Evolutionary conservation across 805 yeast species (phyloP), one percentile per base, ranked within the genome.

Genomic region (Teunomyces funiuensis): DNA sequence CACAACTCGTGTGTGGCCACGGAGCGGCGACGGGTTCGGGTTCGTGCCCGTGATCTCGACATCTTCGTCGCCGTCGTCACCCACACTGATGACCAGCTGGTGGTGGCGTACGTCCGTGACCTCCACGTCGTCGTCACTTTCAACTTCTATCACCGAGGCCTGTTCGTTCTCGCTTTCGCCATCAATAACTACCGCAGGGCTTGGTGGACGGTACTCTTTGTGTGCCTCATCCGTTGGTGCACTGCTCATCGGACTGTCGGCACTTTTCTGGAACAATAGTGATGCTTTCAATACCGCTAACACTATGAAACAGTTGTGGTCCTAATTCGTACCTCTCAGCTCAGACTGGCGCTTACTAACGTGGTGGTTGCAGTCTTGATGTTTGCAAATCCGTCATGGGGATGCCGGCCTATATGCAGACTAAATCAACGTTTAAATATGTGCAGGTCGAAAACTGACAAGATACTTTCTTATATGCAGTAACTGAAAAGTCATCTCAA

Each of bases 21-120:
- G 19, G 14, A 30, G 11, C 9, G 44, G 46, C 11, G 37, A 15
- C 3, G 45, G 41, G 27, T 37, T 42, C 8, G 38, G 39, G 33
- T 43, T 39, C 3, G 41, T 22, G 4, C 46, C 46, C 9, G 41
- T 40, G 37, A 43, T 43, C 15, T 33, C 34, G 14, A 43, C 19
- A 4, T 43, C 43, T 13, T 17, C 19, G 5, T 43, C 43, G 20
- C 40, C 46, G 11, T 43, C 41, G 17, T 29, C 41, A 13, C 14
- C 23, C 7, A 20, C 36, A 4, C 15, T 20, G 6, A 38, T 17
- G 15, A 23, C 33, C 26, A n/a, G 18, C 27, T 19, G 40, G 18
- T 10, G 33, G 19, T 19, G 40, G 10, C 14, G 33, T 8, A 31
- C 16, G 13, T 20, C 37, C 11, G 20, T 26, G 18, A 39, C 37